Conservation (phyloP, 495 filamentous ascomycete genomes). For the Tuber indicum region DNA sequence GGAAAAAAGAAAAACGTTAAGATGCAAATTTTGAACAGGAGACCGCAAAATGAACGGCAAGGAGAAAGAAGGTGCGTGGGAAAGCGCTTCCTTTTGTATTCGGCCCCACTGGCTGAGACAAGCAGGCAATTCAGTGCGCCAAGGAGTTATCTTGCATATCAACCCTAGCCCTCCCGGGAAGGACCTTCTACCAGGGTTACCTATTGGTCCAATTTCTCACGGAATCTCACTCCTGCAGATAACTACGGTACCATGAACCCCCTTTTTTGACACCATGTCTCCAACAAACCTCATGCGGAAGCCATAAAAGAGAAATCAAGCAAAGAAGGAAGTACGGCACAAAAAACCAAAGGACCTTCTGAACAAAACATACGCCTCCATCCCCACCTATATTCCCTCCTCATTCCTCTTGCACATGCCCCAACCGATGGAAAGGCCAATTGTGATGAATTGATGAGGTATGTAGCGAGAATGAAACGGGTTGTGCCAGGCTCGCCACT, state of each 20-base stretch:
- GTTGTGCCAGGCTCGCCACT: background rate
- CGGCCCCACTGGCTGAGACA: constrained; percentile 39
- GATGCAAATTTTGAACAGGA: constrained; percentile 37
- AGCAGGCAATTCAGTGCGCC: constrained; percentile 34
- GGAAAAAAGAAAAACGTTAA: constrained; percentile 15
- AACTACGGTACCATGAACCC: constrained; percentile 31
- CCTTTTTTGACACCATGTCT: constrained; percentile 27
- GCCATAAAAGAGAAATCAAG: constrained; percentile 9
- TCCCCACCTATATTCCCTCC: background rate
- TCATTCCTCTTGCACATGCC: background rate
- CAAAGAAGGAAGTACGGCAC: background rate
- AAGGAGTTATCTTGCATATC: constrained; percentile 33
- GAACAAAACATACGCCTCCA: background rate
- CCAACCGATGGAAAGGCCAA: background rate
- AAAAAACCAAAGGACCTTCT: background rate
- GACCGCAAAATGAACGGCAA: constrained; percentile 40
- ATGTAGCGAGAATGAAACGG: background rate
- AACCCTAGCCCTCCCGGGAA: constrained; percentile 39
- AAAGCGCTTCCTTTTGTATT: constrained; percentile 41
- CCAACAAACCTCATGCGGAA: constrained; percentile 28
- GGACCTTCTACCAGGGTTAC: constrained; percentile 30
- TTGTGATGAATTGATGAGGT: constrained; percentile 1
- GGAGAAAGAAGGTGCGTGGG: constrained; percentile 39
- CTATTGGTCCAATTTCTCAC: constrained; percentile 29
- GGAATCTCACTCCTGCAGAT: constrained; percentile 37